phyloP scores from a whole-genome alignment of 164 flowering plant species.

The Dillenia turbinata region DNA sequence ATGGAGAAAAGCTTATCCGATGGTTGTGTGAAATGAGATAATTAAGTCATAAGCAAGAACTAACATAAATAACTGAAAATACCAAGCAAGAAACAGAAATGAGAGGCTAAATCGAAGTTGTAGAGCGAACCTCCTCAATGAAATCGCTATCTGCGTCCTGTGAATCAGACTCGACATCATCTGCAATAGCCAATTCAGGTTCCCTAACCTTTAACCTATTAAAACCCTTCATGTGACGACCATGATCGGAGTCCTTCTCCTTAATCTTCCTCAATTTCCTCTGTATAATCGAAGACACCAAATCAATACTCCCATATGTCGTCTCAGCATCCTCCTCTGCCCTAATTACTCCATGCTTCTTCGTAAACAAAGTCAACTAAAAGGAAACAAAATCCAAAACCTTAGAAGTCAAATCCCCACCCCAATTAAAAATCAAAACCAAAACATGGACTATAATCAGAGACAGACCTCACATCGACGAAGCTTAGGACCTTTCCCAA shows the following conservation, averaged over 20 bases:
- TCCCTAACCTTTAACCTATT: slow-evolving; percentile 60
- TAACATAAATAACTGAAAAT: no score
- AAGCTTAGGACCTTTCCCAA: slow-evolving; percentile 77
- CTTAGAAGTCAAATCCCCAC: background rate
- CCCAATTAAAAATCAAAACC: background rate
- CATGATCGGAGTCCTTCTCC: slow-evolving; percentile 89
- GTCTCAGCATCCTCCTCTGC: slow-evolving; percentile 89
- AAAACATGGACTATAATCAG: background rate
- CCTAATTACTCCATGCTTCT: slow-evolving; percentile 86
- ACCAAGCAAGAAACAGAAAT: no score
- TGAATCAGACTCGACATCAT: slow-evolving; percentile 21
- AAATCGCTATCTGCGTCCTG: slow-evolving; percentile 27
- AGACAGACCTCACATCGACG: slow-evolving; percentile 70
- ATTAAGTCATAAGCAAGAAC: no score
- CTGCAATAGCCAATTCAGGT: slow-evolving; percentile 23
- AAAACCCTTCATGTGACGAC: slow-evolving; percentile 87
- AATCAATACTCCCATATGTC: slow-evolving; percentile 70
- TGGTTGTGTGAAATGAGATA: no score
- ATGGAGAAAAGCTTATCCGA: no score
- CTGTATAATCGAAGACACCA: slow-evolving; percentile 76
- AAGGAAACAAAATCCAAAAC: background rate
- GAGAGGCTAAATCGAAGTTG: background rate
- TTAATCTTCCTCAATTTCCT: slow-evolving; percentile 91
- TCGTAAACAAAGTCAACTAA: slow-evolving; percentile 80
- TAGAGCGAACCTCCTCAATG: slow-evolving; percentile 31